These are phyloP conservation scores for Xylaria sp. DNA, from an alignment of 2,329 filamentous ascomycete species.

Conservation along the genomic window DNA sequence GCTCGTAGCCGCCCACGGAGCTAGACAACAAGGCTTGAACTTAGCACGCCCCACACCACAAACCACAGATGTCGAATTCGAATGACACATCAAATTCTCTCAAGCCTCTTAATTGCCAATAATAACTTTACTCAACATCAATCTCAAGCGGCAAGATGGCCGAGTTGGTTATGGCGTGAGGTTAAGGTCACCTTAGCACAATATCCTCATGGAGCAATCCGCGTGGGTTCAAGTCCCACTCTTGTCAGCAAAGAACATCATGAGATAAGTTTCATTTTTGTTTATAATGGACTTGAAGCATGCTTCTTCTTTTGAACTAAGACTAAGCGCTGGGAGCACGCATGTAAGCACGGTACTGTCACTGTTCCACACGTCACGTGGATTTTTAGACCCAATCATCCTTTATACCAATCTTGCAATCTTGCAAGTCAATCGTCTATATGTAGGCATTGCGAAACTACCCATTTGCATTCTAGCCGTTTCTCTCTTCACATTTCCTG, in stretches of 20 bases:
- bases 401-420: neutral
- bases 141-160: conserved; percentile 46
- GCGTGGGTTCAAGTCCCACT: conserved; percentile 56
- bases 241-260: conserved; percentile 38
- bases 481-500: neutral
- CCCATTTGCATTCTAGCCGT: neutral
- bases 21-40: neutral
- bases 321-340: neutral
- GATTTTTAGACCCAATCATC: neutral
- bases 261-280: neutral
- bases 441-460: neutral
- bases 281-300: neutral
- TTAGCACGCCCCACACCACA: conserved; percentile 4
- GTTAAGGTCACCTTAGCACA: conserved; percentile 50
- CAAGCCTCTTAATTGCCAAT: neutral
- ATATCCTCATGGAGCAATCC: conserved; percentile 50
- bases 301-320: neutral
- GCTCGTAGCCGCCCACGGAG: too few species aligned
- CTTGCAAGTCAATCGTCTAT: neutral
- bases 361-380: neutral
- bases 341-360: neutral
- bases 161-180: conserved; percentile 53
- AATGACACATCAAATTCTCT: neutral
- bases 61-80: neutral
- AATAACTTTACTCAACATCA: neutral